Evolutionary conservation across 2,329 filamentous ascomycete species (phyloP).

Genomic region (Diaporthe velutina): DNA sequence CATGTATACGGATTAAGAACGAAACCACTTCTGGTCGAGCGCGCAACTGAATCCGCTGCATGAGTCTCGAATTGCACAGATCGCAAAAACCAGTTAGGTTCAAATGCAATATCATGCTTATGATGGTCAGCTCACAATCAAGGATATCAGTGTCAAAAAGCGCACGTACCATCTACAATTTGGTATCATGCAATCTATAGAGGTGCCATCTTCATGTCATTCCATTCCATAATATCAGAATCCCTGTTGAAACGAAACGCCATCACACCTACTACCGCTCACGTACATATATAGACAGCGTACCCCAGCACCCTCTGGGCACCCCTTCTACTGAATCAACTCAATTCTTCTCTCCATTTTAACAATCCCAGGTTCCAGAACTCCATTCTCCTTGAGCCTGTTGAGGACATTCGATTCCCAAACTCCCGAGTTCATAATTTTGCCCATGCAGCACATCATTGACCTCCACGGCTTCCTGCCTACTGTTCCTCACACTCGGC

Average conservation of each 20-base stretch:
- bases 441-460: neutral
- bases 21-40: too few relatives aligned
- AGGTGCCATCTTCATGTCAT: neutral
- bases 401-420: neutral
- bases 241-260: too few relatives aligned
- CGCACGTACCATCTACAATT: neutral
- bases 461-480: neutral
- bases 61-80: too few relatives aligned
- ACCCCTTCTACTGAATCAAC: too few relatives aligned
- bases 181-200: slow-evolving; percentile 20
- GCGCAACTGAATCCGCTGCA: too few relatives aligned
- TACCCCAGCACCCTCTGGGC: too few relatives aligned
- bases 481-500: neutral
- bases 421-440: neutral
- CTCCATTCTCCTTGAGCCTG: neutral
- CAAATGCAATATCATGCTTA: neutral
- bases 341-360: too few relatives aligned
- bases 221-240: neutral
- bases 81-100: neutral
- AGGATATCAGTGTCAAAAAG: neutral
- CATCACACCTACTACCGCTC: too few relatives aligned
- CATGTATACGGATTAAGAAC: too few relatives aligned
- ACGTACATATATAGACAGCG: too few relatives aligned
- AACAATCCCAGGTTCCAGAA: neutral
- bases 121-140: neutral